Conservation (phyloP, 2,329 filamentous ascomycete species). For the Phaeosphaeria sp. region DNA sequence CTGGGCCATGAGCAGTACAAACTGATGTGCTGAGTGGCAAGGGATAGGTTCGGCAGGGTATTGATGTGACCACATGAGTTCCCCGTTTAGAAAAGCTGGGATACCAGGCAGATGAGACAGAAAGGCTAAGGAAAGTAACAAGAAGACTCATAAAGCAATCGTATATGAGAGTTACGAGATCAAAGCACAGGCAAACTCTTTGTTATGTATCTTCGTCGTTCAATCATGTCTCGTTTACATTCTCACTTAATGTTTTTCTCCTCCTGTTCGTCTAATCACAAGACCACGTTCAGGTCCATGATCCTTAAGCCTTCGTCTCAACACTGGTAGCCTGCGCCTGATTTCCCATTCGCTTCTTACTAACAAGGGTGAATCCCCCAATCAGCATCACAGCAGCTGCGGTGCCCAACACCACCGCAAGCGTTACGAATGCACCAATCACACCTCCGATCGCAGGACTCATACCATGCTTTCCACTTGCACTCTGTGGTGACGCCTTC, state of each 20-base stretch:
- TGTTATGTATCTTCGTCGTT: not conserved
- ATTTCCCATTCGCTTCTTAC: slow-evolving; percentile 55
- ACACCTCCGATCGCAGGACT: slow-evolving; percentile 79
- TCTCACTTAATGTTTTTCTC: not conserved
- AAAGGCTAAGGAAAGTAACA: no score
- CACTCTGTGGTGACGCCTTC: slow-evolving; percentile 15
- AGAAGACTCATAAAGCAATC: no score
- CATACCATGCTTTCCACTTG: slow-evolving; percentile 55
- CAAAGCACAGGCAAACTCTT: not conserved
- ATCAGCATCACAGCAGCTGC: slow-evolving; percentile 62
- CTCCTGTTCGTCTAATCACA: not conserved
- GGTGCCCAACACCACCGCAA: slow-evolving; percentile 66
- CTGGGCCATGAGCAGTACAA: no score
- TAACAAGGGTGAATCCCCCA: slow-evolving; percentile 65
- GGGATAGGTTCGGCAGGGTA: no score
- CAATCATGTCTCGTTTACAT: not conserved
- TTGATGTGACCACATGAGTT: no score
- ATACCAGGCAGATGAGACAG: no score
- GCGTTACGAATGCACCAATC: slow-evolving; percentile 74
- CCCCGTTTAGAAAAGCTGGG: no score
- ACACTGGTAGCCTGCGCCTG: slow-evolving; percentile 4
- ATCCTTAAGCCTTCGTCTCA: not conserved
- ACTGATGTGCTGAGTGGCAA: no score
- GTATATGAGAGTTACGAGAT: no score
- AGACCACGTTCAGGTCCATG: not conserved